Base-by-base conservation (phyloP, 257 asterid species). In the Echites panduratus region DNA sequence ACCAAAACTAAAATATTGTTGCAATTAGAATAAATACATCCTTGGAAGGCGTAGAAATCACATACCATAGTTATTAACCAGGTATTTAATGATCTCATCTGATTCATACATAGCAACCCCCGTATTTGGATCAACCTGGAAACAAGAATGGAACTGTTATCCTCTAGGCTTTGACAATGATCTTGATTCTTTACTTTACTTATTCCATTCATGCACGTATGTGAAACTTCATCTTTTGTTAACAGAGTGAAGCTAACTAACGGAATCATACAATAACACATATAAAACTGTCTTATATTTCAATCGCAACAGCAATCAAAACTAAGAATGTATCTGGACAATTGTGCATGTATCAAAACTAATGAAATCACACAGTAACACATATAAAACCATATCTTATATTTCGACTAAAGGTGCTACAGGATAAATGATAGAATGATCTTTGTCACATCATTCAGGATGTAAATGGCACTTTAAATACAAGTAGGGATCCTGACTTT, bases 51-150 rank as follows among this genome's bases (percentile, higher is more conserved):
- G 68, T 14, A 64, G 66, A 72, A 77, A 63, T 41, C 58, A 50
- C 83, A 56, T 83, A 93, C 98, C 97, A 82, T 91, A 94, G 77
- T 91, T 91, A 68, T 82, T 86, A 57, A 83, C 96, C 84, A 94
- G 83, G 83, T 93, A 93, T 81, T 83, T 91, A 35, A 93, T 91
- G 76, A 93, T 93, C 47, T 84, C 96, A 84, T 91, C 98, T 58
- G 98, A 94, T 83, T 94, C 99, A 57, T 91, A 91, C 98, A 88
- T 91, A 44, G 96, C 79, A 73, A 87, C 90, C 73, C 98, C 99
- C 49, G 97, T 87, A 84, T 94, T 94, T 70, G 98, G 99, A 81
- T 94, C 99, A 79, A 91, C 98, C 99, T 91, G 76, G 27, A 69
- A 26, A 29, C 73, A 69, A 69, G 26, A 29, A 50, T 1, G 6